A percentile compares a stretch with the other conserved stretches of the same genome.
phyloP scores from a whole-genome alignment of 371 early-diverging fungal genomes.

The Mucor piriformis region DNA sequence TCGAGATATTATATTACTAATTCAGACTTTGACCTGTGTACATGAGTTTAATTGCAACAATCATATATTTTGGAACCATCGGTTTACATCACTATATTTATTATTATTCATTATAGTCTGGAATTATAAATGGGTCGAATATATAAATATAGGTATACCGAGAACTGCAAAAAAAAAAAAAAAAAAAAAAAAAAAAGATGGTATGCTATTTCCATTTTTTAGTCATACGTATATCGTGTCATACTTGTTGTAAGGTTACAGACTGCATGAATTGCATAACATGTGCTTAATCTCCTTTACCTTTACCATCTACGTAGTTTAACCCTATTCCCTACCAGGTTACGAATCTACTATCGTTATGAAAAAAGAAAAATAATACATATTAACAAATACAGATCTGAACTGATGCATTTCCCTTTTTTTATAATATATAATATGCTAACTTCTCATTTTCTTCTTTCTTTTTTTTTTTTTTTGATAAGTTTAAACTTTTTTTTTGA shows the following conservation, averaged over 20 bases:
- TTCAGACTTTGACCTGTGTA: neutral
- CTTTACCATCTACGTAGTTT: neutral
- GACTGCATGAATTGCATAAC: constrained; percentile 2
- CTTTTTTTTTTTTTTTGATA: neutral
- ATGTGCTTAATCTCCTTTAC: neutral
- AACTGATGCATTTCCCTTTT: constrained; percentile 13
- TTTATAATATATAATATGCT: neutral
- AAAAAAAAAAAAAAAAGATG: too few species aligned
- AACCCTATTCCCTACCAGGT: neutral
- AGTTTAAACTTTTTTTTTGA: neutral
- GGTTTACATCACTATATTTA: neutral
- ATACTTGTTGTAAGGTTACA: constrained; percentile 1
- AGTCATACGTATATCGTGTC: neutral
- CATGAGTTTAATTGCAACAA: neutral
- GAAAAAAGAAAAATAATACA: neutral
- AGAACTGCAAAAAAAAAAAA: neutral
- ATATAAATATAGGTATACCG: neutral
- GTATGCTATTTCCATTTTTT: neutral
- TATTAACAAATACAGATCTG: constrained; percentile 5
- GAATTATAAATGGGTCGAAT: neutral
- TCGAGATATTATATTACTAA: too few species aligned
- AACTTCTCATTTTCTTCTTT: neutral
- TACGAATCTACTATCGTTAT: constrained; percentile 5
- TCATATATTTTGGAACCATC: constrained; percentile 3
- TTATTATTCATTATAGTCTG: neutral